Evolutionary conservation across 1,284 basidiomycete species (phyloP).

Genomic region (Coriolopsis trogii): DNA sequence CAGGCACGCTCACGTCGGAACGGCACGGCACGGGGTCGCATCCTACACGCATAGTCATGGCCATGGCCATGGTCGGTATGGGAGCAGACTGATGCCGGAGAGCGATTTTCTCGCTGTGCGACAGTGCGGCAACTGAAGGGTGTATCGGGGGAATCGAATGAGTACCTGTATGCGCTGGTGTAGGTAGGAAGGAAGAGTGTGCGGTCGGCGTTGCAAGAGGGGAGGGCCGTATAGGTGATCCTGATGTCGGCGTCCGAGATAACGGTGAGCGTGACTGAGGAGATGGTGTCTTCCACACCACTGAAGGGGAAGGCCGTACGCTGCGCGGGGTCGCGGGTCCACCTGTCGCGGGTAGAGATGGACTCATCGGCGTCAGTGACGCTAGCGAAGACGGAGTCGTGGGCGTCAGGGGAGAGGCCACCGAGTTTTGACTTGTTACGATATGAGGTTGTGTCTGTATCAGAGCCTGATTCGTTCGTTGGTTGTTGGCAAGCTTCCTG

Average conservation of each 20-base stretch:
- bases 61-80: conserved; percentile 4
- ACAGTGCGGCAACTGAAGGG: background rate
- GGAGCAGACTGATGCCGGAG: conserved; percentile 9
- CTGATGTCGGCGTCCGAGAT: conserved; percentile 3
- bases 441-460: conserved; percentile 8
- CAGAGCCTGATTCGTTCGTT: background rate
- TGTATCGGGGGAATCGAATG: background rate
- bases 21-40: conserved; percentile 1
- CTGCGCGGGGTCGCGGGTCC: conserved; percentile 1
- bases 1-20: too few species aligned
- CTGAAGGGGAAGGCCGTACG: conserved; percentile 13
- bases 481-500: conserved; percentile 4
- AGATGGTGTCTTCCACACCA: conserved; percentile 20
- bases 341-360: background rate
- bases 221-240: background rate
- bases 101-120: conserved; percentile 9
- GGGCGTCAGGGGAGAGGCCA: background rate
- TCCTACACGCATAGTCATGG: background rate
- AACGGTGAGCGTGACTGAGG: conserved; percentile 17
- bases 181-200: background rate
- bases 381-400: background rate
- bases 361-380: background rate
- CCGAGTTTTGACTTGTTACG: background rate
- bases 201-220: background rate
- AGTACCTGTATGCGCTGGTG: background rate